phyloP scores from a whole-genome alignment of 192 early-diverging fungal genomes.

The Mortierella hygrophila region DNA sequence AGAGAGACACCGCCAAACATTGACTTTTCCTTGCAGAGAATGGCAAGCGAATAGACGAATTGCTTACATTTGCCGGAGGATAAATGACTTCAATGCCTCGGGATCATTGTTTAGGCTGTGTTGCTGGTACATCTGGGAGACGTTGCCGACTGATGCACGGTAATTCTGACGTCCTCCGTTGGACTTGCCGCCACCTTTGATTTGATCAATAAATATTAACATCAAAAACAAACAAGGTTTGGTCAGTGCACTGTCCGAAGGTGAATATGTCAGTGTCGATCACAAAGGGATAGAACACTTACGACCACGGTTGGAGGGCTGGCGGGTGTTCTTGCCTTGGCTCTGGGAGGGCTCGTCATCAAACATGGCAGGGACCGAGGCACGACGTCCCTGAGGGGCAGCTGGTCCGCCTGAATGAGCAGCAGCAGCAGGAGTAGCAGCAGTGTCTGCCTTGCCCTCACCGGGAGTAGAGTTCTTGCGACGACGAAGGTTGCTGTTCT shows the following conservation, averaged over 20 bases:
- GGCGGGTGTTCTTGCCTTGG: no score
- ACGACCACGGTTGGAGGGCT: conserved; percentile 28
- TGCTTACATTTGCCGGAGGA: conserved; percentile 74
- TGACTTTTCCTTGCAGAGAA: not conserved
- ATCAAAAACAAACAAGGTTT: not conserved
- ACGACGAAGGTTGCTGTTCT: conserved; percentile 37
- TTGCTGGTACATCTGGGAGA: conserved; percentile 27
- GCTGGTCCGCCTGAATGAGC: no score
- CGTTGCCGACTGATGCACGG: conserved; percentile 42
- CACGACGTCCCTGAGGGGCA: conserved; percentile 21
- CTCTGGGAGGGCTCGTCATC: conserved; percentile 30
- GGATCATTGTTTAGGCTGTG: conserved; percentile 18
- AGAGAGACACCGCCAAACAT: not conserved
- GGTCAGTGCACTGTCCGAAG: not conserved
- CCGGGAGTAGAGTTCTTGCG: conserved; percentile 39
- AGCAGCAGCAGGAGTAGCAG: no score
- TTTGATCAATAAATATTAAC: no score
- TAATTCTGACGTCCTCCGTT: conserved; percentile 26
- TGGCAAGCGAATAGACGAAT: not conserved
- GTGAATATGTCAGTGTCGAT: no score
- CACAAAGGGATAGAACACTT: not conserved
- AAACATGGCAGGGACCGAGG: conserved; percentile 49
- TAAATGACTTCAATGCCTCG: conserved; percentile 65
- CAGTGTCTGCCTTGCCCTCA: conserved; percentile 24
- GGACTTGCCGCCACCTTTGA: conserved; percentile 32